Evolutionary conservation across 129 eudicot species (phyloP).

Genomic region (Flaveria trinervia): DNA sequence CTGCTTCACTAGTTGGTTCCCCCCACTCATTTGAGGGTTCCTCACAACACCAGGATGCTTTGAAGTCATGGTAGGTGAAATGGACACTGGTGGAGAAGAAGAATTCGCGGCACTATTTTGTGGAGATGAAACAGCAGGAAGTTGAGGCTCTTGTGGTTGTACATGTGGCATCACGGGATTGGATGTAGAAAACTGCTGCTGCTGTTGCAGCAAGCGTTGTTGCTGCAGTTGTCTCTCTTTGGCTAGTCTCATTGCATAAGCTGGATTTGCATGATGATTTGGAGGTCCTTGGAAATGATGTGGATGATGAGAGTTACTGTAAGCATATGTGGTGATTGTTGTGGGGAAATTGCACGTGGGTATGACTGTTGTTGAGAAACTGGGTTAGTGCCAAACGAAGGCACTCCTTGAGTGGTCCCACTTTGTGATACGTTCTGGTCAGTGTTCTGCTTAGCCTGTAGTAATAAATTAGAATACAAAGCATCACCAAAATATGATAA

Average conservation of each 20-base stretch:
- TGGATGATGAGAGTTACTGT: constrained; percentile 56
- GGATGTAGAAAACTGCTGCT: constrained; percentile 61
- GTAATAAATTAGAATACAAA: constrained; percentile 8
- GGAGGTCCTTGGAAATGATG: constrained; percentile 73
- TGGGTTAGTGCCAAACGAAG: constrained; percentile 56
- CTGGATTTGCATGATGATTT: constrained; percentile 60
- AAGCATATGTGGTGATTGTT: constrained; percentile 58
- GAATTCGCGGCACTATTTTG: constrained; percentile 53
- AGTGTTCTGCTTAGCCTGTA: constrained; percentile 60
- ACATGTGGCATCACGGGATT: constrained; percentile 55
- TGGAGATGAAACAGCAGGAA: constrained; percentile 67
- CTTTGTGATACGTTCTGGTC: constrained; percentile 70
- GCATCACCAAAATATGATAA: not conserved
- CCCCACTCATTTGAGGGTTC: constrained; percentile 53
- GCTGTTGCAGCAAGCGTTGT: constrained; percentile 64
- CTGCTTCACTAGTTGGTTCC: constrained; percentile 60
- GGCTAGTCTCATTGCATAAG: constrained; percentile 66
- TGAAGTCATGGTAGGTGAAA: constrained; percentile 51
- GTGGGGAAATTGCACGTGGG: constrained; percentile 67
- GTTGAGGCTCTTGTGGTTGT: constrained; percentile 58
- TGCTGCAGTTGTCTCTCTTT: constrained; percentile 78
- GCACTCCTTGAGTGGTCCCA: constrained; percentile 52
- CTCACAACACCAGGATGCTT: constrained; percentile 60
- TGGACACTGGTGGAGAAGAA: constrained; percentile 58
- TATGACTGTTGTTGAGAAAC: constrained; percentile 49